Base-by-base conservation (phyloP, 169 alveolate species). In the Eimeria falciformis region DNA sequence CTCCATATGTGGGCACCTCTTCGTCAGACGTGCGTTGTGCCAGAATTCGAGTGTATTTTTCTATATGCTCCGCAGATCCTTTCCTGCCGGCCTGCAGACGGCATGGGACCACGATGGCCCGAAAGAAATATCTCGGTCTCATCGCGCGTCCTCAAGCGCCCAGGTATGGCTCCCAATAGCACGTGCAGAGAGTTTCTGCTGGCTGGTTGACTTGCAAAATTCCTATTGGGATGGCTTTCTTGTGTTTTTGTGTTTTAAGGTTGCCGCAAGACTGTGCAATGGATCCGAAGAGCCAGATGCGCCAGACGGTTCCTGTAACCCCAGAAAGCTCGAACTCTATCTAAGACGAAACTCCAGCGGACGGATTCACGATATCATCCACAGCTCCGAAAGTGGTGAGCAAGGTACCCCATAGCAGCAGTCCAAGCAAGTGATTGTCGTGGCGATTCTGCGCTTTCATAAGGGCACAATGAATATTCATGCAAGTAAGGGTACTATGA, bases 41-140 rank as follows among this genome's bases (percentile, higher is more conserved):
- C 6, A 17, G 40, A 37, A 5, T 56, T 5, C 58, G 45, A 33
- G 29, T 53, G 29, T 33, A 11, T 25, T 23, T 29, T 0, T 0
- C 25, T 1, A 27, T 11, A 17, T 40, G 83, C 83, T 71, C 18
- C 56, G 89, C 75, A 79, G 89, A 45, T 69, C 43, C 12, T 18
- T 55, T 55, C 56, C 89, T 53, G 89, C 89, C 4, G 89, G 89
- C 75, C 75, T 79, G 75, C 89, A 29, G 65, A 79, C 89, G 40
- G 37, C 50, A 3, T 79, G 89, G 89, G 89, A 55, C 17, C 33
- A 79, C 33, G 75, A 53, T 33, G 56, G 56, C n/a, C 29, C 17
- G 23, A 79, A 53, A 53, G 73, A 73, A 1, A 27, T 43, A 55
- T 62, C 27, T 79, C 69, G 75, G 7, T 53, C 37, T 55, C 73